Evolutionary conservation across 2,329 filamentous ascomycete species (phyloP).

Genomic region (Pseudocercospora cruenta): DNA sequence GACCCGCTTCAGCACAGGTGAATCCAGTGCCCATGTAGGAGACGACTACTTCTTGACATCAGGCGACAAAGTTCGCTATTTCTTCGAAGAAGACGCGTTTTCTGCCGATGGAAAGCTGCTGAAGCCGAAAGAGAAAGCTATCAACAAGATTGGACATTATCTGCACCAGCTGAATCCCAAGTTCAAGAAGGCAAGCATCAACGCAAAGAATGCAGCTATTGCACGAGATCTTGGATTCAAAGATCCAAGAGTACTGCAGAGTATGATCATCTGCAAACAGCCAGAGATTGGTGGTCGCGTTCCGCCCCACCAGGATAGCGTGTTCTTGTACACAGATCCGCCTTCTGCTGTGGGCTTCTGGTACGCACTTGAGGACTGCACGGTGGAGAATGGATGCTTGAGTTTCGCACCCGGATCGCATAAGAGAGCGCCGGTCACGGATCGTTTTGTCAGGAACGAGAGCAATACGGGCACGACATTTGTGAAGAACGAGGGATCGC

Average conservation of each 20-base stretch:
- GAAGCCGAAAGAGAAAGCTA: slow-evolving; percentile 79
- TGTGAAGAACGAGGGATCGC: slow-evolving; percentile 61
- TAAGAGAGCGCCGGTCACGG: slow-evolving; percentile 68
- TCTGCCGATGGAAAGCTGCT: slow-evolving; percentile 62
- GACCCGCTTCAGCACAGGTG: slow-evolving; percentile 89
- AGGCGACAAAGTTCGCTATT: slow-evolving; percentile 92
- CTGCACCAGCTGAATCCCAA: slow-evolving; percentile 51
- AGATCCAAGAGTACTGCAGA: slow-evolving; percentile 81
- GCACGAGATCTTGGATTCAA: slow-evolving; percentile 72
- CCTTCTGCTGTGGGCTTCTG: slow-evolving; percentile 93
- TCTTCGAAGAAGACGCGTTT: slow-evolving; percentile 96
- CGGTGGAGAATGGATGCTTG: slow-evolving; percentile 81
- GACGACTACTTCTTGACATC: slow-evolving; percentile 92
- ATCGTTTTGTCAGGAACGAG: slow-evolving; percentile 72
- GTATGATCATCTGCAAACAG: slow-evolving; percentile 98
- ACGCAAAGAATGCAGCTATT: slow-evolving; percentile 62
- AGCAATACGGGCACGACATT: slow-evolving; percentile 61
- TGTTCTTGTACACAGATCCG: slow-evolving; percentile 87
- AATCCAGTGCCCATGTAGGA: slow-evolving; percentile 76
- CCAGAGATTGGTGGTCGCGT: slow-evolving; percentile 93
- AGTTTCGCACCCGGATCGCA: slow-evolving; percentile 86
- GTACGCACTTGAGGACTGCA: slow-evolving; percentile 95
- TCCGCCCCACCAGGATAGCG: slow-evolving; percentile 87
- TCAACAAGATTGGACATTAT: slow-evolving; percentile 69
- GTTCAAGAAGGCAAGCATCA: slow-evolving; percentile 58